A percentile compares a stretch with the other conserved stretches of the same genome.
Conservation (phyloP, 257 asterid species). For the Knoxia roxburghii region DNA sequence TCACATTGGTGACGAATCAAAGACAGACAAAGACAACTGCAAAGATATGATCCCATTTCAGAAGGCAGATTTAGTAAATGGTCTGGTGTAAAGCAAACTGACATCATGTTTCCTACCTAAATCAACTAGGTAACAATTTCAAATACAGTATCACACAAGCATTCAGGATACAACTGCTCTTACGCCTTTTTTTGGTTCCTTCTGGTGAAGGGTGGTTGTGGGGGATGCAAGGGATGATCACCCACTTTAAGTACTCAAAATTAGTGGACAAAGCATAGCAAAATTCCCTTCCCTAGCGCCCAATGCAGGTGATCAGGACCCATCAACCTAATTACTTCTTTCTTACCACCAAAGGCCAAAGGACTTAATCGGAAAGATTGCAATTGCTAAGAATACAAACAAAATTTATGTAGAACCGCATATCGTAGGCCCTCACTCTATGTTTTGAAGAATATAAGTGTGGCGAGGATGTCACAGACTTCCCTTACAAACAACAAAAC, state of each 20-base stretch:
- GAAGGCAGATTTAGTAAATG: background rate
- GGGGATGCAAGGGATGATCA: background rate
- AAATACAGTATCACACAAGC: background rate
- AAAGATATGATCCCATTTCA: background rate
- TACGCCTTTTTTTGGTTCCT: no score
- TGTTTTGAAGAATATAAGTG: background rate
- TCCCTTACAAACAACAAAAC: background rate
- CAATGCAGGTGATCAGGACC: background rate
- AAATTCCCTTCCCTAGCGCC: no score
- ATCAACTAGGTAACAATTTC: background rate
- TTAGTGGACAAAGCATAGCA: background rate
- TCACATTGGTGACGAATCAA: background rate
- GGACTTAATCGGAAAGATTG: background rate
- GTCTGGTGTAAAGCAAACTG: background rate
- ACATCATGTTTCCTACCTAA: background rate
- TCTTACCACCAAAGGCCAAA: background rate
- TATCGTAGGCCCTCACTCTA: background rate
- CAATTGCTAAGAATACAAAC: background rate
- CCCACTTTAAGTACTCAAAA: background rate
- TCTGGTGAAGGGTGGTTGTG: no score
- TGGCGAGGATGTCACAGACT: background rate
- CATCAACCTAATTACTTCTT: background rate
- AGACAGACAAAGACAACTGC: background rate
- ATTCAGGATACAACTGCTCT: no score
- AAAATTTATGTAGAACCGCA: background rate